Evolutionary conservation across 2,329 filamentous ascomycete species (phyloP).

Genomic region (Esteya vermicola): DNA sequence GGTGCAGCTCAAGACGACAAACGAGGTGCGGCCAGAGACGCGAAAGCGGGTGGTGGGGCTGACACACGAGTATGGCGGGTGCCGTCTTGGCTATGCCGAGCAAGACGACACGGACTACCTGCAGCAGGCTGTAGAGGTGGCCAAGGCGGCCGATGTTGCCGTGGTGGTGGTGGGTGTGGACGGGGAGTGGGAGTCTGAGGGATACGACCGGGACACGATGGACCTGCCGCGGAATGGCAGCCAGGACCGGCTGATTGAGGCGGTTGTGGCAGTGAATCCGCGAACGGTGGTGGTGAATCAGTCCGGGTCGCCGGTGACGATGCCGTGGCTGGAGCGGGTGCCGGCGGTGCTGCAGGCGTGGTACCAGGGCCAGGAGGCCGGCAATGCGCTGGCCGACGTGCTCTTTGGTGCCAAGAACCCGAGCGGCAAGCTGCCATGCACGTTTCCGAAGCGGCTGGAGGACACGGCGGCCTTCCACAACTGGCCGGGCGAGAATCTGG

Average conservation of each 20-base stretch:
- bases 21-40: constrained; percentile 45
- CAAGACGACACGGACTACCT: not conserved
- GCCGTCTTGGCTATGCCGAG: constrained; percentile 23
- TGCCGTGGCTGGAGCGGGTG: constrained; percentile 55
- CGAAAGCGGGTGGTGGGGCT: constrained; percentile 43
- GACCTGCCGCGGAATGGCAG: constrained; percentile 28
- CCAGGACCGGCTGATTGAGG: constrained; percentile 18
- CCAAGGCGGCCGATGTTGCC: constrained; percentile 41
- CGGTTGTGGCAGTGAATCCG: constrained; percentile 28
- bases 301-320: constrained; percentile 52
- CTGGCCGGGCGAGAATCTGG: constrained; percentile 54
- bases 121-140: constrained; percentile 15
- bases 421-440: constrained; percentile 47
- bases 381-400: constrained; percentile 53
- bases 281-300: constrained; percentile 56
- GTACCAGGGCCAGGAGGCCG: constrained; percentile 58
- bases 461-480: constrained; percentile 68
- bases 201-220: constrained; percentile 8
- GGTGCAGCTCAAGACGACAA: constrained; percentile 50
- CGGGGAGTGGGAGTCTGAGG: constrained; percentile 13
- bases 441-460: constrained; percentile 50
- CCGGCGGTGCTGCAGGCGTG: constrained; percentile 56
- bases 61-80: constrained; percentile 55
- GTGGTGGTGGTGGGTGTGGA: constrained; percentile 48
- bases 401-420: constrained; percentile 50